These are phyloP conservation scores for Castanea crenata DNA, from an alignment of 306 rosid genomes.

Conservation along the genomic window DNA sequence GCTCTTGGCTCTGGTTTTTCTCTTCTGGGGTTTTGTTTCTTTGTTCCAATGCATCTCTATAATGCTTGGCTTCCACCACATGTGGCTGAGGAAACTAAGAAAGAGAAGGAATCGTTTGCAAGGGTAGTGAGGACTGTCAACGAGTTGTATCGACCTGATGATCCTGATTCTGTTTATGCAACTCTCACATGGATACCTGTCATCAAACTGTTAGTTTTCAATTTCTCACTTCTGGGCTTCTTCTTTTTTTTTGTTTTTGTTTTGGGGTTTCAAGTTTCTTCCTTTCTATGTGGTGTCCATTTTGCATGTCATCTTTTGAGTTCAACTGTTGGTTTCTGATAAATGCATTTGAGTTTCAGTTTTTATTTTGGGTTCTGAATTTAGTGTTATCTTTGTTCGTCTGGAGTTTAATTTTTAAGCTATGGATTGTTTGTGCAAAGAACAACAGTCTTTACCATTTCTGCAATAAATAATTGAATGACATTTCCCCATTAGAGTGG, in stretches of 20 bases:
- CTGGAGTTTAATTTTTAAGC: no score
- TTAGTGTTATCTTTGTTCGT: no score
- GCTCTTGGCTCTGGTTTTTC: no score
- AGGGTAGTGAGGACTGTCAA: conserved; percentile 56
- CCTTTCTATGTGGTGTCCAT: neutral
- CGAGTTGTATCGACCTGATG: conserved; percentile 49
- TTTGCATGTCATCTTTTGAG: neutral
- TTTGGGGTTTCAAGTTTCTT: neutral
- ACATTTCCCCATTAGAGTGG: no score
- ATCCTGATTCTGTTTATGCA: conserved; percentile 83
- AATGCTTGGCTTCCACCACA: conserved; percentile 99
- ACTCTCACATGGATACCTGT: conserved; percentile 85
- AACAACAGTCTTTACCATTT: no score
- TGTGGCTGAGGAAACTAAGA: conserved; percentile 62
- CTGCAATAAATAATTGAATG: no score
- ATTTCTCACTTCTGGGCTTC: conserved; percentile 5
- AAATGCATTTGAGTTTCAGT: neutral
- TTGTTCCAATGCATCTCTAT: conserved; percentile 67
- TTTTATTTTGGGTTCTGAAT: neutral
- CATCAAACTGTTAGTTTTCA: conserved; percentile 81
- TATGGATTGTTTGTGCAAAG: no score
- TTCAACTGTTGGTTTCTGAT: neutral
- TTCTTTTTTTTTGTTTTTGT: neutral
- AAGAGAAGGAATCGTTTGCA: conserved; percentile 72
- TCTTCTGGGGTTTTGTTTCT: neutral